These are phyloP conservation scores for Priceomyces haplophilus DNA, from an alignment of 805 yeast genomes.

Conservation along the genomic window DNA sequence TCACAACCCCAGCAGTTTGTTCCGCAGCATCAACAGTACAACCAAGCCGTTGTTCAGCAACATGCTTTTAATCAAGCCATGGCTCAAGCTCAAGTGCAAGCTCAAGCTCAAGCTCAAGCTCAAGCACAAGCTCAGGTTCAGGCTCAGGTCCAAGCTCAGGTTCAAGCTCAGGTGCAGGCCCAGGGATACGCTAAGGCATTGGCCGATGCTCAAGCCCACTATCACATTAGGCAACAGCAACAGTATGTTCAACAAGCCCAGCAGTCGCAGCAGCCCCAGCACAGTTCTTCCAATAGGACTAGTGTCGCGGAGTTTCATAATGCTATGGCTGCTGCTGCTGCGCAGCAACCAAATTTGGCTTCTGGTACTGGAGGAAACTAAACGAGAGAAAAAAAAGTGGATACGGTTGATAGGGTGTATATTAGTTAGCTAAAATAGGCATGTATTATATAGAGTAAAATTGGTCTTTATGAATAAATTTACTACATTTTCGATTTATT, in stretches of 20 bases:
- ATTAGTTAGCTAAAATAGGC: not conserved
- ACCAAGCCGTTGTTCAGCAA: slow-evolving; percentile 19
- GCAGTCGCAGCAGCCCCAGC: slow-evolving; percentile 12
- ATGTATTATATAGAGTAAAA: not conserved
- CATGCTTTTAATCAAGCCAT: slow-evolving; percentile 22
- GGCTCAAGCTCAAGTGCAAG: slow-evolving; percentile 14
- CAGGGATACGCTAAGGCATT: slow-evolving; percentile 9
- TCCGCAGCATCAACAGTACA: slow-evolving; percentile 9
- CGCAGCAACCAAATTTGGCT: slow-evolving; percentile 10
- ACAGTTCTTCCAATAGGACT: slow-evolving; percentile 6
- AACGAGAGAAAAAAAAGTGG: no score
- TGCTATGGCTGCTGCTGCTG: slow-evolving; percentile 11
- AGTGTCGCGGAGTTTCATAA: slow-evolving; percentile 12
- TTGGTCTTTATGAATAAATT: not conserved
- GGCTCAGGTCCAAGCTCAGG: slow-evolving; percentile 10
- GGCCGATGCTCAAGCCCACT: slow-evolving; percentile 4
- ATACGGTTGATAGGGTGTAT: no score
- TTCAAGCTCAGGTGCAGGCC: slow-evolving; percentile 4
- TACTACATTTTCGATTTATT: no score
- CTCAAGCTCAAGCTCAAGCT: slow-evolving; percentile 7
- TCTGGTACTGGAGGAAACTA: slow-evolving; percentile 9
- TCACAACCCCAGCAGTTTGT: slow-evolving; percentile 7
- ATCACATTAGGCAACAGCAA: slow-evolving; percentile 8
- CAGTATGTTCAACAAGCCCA: slow-evolving; percentile 7
- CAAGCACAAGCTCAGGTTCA: slow-evolving; percentile 10